These are phyloP conservation scores for Quercus engelmannii DNA, from an alignment of 306 rosid genomes.

Conservation along the genomic window DNA sequence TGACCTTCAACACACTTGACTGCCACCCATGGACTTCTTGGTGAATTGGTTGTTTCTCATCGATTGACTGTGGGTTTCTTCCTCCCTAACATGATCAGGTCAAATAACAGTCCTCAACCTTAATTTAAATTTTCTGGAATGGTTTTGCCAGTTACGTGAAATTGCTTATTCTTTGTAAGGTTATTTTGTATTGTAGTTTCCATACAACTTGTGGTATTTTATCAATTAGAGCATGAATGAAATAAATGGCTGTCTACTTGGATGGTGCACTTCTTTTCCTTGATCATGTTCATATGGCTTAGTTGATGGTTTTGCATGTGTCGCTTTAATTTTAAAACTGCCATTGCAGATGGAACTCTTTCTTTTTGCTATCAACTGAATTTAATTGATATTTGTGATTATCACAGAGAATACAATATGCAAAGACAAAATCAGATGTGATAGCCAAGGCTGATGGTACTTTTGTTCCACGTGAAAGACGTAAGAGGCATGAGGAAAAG, in stretches of 20 bases:
- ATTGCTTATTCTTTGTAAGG: too few species aligned
- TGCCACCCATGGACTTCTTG: too few species aligned
- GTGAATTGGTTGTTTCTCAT: too few species aligned
- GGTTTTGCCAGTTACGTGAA: too few species aligned
- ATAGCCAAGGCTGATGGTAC: conserved; percentile 85
- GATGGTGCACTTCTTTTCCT: not conserved
- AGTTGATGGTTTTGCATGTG: not conserved
- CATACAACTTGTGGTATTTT: not conserved
- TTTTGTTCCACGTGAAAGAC: conserved; percentile 80
- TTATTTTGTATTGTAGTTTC: not conserved
- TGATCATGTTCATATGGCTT: not conserved
- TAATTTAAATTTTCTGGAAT: too few species aligned
- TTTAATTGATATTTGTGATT: conserved; percentile 6
- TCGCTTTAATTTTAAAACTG: conserved; percentile 4
- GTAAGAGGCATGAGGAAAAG: conserved; percentile 83
- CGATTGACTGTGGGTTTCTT: too few species aligned
- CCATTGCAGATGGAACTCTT: not conserved
- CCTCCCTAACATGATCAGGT: too few species aligned
- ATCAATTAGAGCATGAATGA: not conserved
- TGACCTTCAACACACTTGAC: too few species aligned
- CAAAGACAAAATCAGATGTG: conserved; percentile 85
- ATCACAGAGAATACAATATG: conserved; percentile 81
- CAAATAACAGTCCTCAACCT: too few species aligned
- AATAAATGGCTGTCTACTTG: not conserved
- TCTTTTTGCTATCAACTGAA: conserved; percentile 20